Conservation (phyloP, 805 yeast genomes). For the Candida stauntonica region DNA sequence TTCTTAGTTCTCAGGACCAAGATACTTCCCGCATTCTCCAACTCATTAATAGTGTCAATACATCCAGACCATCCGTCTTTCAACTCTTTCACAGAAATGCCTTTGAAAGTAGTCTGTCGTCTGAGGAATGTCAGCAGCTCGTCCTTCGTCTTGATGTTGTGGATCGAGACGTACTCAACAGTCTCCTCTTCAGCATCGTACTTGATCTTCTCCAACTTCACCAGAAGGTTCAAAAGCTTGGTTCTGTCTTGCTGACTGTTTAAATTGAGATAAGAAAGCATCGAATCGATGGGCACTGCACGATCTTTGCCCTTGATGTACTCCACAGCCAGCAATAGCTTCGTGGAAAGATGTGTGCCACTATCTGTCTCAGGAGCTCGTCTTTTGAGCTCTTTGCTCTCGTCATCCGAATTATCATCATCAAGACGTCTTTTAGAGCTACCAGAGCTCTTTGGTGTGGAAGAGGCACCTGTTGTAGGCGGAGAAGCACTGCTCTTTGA, state of each 20-base stretch:
- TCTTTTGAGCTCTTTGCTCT: constrained; percentile 23
- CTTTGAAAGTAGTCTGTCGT: constrained; percentile 81
- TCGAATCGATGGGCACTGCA: constrained; percentile 62
- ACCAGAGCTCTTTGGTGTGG: not conserved
- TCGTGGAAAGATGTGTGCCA: constrained; percentile 71
- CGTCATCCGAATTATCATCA: constrained; percentile 26
- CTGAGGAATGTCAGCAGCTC: constrained; percentile 72
- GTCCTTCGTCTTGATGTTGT: constrained; percentile 77
- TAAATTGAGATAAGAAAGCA: constrained; percentile 60
- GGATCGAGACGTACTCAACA: constrained; percentile 82
- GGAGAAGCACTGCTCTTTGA: constrained; percentile 20
- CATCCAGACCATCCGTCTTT: constrained; percentile 96
- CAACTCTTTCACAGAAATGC: constrained; percentile 65
- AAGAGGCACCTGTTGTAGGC: constrained; percentile 20
- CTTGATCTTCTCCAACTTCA: constrained; percentile 72
- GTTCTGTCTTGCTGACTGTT: constrained; percentile 47
- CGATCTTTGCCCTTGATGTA: constrained; percentile 66
- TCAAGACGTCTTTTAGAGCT: constrained; percentile 2
- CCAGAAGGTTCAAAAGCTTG: constrained; percentile 65
- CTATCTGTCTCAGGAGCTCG: constrained; percentile 27
- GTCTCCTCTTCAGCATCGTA: constrained; percentile 60
- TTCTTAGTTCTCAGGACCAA: constrained; percentile 86
- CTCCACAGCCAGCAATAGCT: constrained; percentile 87
- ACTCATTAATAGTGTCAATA: constrained; percentile 65
- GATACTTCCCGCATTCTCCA: constrained; percentile 73